Evolutionary conservation across 305 asterid species (phyloP).

Genomic region (Fraxinus baroniana): DNA sequence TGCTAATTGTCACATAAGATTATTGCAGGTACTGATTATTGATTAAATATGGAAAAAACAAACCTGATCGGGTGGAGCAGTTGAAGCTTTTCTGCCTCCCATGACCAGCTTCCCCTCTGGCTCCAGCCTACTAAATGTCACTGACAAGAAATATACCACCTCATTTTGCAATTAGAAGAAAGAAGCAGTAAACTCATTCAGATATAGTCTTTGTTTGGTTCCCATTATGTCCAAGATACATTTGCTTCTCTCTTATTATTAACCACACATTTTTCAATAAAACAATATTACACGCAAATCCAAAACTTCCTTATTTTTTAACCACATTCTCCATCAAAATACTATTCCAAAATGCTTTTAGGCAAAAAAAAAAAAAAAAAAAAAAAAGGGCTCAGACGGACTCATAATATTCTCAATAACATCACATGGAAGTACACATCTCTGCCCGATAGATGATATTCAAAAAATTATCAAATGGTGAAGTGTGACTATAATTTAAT

Average conservation of each 20-base stretch:
- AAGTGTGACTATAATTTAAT: slow-evolving; percentile 15
- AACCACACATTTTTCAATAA: background rate
- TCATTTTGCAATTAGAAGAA: slow-evolving; percentile 34
- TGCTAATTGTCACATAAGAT: background rate
- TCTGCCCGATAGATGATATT: background rate
- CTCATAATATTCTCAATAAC: background rate
- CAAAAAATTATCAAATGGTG: slow-evolving; percentile 1
- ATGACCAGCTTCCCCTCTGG: slow-evolving; percentile 92
- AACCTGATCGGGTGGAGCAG: slow-evolving; percentile 63
- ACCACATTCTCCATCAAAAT: background rate
- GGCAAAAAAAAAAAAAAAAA: background rate
- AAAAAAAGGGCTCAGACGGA: background rate
- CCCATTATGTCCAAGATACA: background rate
- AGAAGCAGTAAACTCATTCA: slow-evolving; percentile 15
- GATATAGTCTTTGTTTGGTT: background rate
- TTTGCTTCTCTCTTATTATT: too few relatives aligned
- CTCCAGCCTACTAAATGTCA: slow-evolving; percentile 89
- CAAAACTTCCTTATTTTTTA: background rate
- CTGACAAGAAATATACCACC: slow-evolving; percentile 46
- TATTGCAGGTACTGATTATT: background rate
- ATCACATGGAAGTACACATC: background rate
- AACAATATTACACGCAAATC: background rate
- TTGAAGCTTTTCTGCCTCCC: slow-evolving; percentile 82
- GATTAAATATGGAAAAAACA: slow-evolving; percentile 9
- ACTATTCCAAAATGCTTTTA: background rate